A percentile compares a stretch with the other conserved stretches of the same genome.
These are phyloP conservation scores for Musa balbisiana DNA, from an alignment of 202 grass and related monocot genomes.

Conservation along the genomic window DNA sequence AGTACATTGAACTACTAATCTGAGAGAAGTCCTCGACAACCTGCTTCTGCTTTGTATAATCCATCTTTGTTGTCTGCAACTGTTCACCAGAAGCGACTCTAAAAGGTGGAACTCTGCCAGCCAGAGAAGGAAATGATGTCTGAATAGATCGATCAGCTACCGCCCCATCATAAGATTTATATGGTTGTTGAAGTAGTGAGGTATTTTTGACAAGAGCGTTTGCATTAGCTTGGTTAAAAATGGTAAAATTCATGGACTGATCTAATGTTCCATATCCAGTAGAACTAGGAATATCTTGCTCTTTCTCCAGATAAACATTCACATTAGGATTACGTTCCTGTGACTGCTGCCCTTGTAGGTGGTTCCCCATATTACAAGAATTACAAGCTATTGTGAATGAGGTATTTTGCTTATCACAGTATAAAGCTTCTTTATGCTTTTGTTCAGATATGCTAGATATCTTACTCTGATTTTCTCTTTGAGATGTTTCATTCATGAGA, in stretches of 20 bases:
- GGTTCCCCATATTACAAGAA: not conserved
- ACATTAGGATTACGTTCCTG: not conserved
- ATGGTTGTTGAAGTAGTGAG: not conserved
- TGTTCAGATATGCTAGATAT: conserved; percentile 13
- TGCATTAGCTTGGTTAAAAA: not conserved
- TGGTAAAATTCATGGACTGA: conserved; percentile 3
- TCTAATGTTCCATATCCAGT: not conserved
- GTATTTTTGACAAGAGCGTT: not conserved
- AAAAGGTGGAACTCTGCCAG: conserved; percentile 3
- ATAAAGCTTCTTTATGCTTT: not conserved
- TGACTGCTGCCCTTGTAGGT: not conserved
- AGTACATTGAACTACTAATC: conserved; percentile 38
- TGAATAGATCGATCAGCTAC: conserved; percentile 10
- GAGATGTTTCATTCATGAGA: conserved; percentile 24
- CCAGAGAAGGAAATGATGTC: conserved; percentile 1
- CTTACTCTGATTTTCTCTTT: conserved; percentile 4
- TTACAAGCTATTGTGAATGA: no score
- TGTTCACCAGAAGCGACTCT: conserved; percentile 14
- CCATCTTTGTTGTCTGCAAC: conserved; percentile 11
- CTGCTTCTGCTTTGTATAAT: no score
- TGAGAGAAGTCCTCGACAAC: conserved; percentile 23
- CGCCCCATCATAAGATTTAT: not conserved
- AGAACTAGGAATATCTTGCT: not conserved
- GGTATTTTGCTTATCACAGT: no score
- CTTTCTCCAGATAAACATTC: not conserved